Conservation (phyloP, 176 grass and related monocot species). For the Triticum aestivum region DNA sequence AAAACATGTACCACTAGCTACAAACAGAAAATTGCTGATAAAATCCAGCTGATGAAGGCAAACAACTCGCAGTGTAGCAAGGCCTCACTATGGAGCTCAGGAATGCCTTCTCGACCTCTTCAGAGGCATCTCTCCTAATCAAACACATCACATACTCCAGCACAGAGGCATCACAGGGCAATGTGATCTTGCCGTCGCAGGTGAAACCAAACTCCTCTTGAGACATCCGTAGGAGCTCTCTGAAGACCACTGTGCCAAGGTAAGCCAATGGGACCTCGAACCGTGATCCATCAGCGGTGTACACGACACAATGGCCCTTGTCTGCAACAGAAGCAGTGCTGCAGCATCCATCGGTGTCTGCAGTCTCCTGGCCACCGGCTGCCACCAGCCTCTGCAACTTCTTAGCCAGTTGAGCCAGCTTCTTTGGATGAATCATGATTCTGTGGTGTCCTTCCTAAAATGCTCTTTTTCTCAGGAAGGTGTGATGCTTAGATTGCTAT, state of each 20-base stretch:
- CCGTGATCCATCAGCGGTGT: slow-evolving; percentile 32
- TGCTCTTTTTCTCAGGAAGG: not conserved
- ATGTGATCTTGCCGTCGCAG: not conserved
- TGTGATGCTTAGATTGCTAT: not conserved
- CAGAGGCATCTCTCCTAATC: not conserved
- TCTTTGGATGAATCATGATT: slow-evolving; percentile 39
- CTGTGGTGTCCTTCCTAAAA: not conserved
- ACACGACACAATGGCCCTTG: slow-evolving; percentile 53
- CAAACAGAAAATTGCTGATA: slow-evolving; percentile 7
- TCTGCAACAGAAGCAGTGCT: slow-evolving; percentile 6
- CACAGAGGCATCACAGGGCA: slow-evolving; percentile 4
- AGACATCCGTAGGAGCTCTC: slow-evolving; percentile 30
- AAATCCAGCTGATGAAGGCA: not conserved
- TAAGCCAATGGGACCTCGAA: slow-evolving; percentile 52
- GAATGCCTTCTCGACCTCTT: slow-evolving; percentile 18
- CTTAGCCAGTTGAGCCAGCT: slow-evolving; percentile 32
- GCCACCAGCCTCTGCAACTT: slow-evolving; percentile 52
- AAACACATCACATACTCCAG: slow-evolving; percentile 19
- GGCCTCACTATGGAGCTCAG: slow-evolving; percentile 3
- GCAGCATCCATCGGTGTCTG: not conserved
- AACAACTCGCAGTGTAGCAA: not conserved
- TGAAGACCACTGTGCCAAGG: slow-evolving; percentile 28
- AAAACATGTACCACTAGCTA: not conserved
- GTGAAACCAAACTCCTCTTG: slow-evolving; percentile 34
- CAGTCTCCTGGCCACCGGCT: not conserved